Evolutionary conservation across 1,139 yeast species (phyloP), one percentile per base, ranked within the genome.

Genomic region (Diutina scorzettiae): DNA sequence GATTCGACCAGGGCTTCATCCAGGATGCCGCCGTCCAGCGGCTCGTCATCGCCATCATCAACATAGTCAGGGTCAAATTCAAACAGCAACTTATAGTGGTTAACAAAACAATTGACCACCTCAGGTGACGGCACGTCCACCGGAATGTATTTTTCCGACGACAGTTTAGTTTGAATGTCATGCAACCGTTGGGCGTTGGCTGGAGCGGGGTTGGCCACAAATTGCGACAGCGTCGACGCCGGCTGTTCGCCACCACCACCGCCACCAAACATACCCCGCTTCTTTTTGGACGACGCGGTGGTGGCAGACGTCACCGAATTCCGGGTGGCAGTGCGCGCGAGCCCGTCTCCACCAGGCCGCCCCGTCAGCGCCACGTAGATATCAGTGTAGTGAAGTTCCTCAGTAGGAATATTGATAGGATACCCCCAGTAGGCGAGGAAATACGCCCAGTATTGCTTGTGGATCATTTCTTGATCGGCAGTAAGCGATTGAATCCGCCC

Each of bases 371-470:
- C 39, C 27, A 67, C 61, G 46, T 52, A 67, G 41, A 68, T 58
- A 43, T 63, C 66, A 37, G 53, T 53, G 45, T 50, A 63, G 12
- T 49, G 49, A 32, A 68, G 43, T 44, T 68, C 73, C 2, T 54
- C 58, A n/a, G 46, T 46, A n/a, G 62, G 58, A 27, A 73, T 57
- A 30, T 8, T 9, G 11, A 78, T 68, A 2, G 71, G 69, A 43
- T 76, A 68, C 3, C 86, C 91, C 64, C 78, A 70, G 44, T 68
- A 74, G 45, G 71, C 73, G 47, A 84, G 61, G 40, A 81, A 53
- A 47, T 77, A 72, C 33, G 82, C 77, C 91, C 93, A 82, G 42
- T 78, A 69, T 54, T 83, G 89, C 59, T 85, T 85, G 51, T 86
- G 67, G 33, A 67, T 67, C 44, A 70, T 63, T 52, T 82, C 93